Conservation (phyloP, 2,329 filamentous ascomycete genomes). For the Cytospora mali region DNA sequence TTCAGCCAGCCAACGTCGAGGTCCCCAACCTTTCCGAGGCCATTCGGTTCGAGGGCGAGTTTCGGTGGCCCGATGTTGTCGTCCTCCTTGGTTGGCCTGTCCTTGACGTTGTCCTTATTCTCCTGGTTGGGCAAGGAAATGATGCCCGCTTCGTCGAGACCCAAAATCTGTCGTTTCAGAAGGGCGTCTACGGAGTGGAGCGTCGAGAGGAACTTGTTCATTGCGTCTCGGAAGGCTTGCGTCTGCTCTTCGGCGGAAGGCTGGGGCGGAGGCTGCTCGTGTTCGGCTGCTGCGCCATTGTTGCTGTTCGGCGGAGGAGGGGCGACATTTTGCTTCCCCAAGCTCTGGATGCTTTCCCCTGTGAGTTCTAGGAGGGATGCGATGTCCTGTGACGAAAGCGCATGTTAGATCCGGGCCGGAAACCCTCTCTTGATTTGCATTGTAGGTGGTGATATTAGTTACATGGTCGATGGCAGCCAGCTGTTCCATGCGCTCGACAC, state of each 20-base stretch:
- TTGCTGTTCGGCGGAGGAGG: conserved; percentile 34
- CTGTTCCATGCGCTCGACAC: conserved; percentile 78
- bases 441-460: conserved; percentile 15
- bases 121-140: conserved; percentile 52
- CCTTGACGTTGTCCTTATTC: conserved; percentile 32
- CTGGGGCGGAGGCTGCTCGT: conserved; percentile 12
- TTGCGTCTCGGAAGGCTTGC: conserved; percentile 59
- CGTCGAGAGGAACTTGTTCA: conserved; percentile 69
- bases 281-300: conserved; percentile 19
- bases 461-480: conserved; percentile 78
- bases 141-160: conserved; percentile 79
- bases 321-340: conserved; percentile 49
- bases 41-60: conserved; percentile 50
- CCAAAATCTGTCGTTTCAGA: conserved; percentile 75
- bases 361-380: conserved; percentile 50
- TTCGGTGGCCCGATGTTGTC: conserved; percentile 32
- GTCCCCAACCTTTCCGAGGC: conserved; percentile 56
- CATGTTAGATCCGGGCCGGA: conserved; percentile 34
- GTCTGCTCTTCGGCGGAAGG: conserved; percentile 51
- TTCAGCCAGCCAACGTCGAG: conserved; percentile 91
- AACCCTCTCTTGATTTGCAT: conserved; percentile 12
- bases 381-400: conserved; percentile 49
- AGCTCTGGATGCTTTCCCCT: conserved; percentile 63
- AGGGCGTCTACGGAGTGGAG: conserved; percentile 75
- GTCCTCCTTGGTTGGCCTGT: conserved; percentile 30